Evolutionary conservation across 805 yeast genomes (phyloP), one percentile per base, ranked within the genome.

Genomic region (Clavispora fructus): DNA sequence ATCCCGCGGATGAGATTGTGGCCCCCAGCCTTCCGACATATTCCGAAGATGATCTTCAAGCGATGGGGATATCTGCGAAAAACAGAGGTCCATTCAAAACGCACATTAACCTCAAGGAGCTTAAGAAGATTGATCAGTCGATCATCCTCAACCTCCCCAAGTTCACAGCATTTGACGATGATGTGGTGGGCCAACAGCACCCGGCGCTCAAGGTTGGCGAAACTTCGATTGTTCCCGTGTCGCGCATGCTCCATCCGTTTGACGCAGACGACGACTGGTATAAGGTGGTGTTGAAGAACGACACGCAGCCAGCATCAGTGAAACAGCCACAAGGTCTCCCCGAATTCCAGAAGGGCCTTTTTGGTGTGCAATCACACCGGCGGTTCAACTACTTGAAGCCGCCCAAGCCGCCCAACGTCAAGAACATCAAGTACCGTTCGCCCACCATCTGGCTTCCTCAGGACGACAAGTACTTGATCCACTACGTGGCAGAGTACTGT

Each of bases 361-460:
- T 83, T 62, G 82, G 82, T 0, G 59, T 66, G 29, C 75, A 68
- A 47, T 58, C 73, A 2, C 73, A 69, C 47, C 77, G 85, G 58
- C 71, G 84, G 41, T 77, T 78, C 49, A 83, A 79, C 46, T 76
- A 74, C 43, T 71, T 91, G 42, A 82, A 85, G 52, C 97, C 99
- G 0, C 99, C 99, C 6, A 77, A 79, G 43, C 98, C 98, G 0
- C 99, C 99, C 4, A 78, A 87, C 7, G 68, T 87, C 48, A 82
- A 84, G 56, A 87, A 88, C 58, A 69, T 94, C 53, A 91, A 88
- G 51, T 77, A 80, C 50, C 73, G 98, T 52, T 83, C 92, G 1
- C 97, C 98, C 4, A 89, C 98, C 0, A 87, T 91, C 29, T 94
- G 99, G 99, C 74, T 91, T 14, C 97, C 98, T 0, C 90, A 85